Base-by-base conservation (phyloP, 805 yeast species). In the Candida ovalis region DNA sequence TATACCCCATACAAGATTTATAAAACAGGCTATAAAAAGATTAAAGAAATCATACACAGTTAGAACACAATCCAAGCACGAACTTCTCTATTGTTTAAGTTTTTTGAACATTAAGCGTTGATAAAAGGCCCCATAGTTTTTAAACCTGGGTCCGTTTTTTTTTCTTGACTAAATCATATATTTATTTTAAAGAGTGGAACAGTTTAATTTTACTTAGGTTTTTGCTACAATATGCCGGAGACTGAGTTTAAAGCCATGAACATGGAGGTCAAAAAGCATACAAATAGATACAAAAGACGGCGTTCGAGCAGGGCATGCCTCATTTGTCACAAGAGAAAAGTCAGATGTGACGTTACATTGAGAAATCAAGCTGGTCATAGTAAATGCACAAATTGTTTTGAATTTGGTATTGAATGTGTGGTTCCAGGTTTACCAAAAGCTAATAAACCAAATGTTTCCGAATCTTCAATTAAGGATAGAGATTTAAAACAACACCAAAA, bases 311-410 rank as follows among this genome's bases (percentile, higher is more conserved):
- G 85, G 43, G 88, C 88, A 6, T 84, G 90, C 59, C 79, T 76
- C 40, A 84, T 82, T 21, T 86, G 91, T 61, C 81, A 86, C 49
- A 73, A 81, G 3, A 70, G 91, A 38, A 85, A 85, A 56, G 91
- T 85, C 13, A 73, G 90, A 18, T 85, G 90, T 65, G 87, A 82
- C 57, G 42, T 25, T 12, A 3, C 32, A 5, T n/a, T 24, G 22
- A 39, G 32, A 18, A 24, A 2, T 10, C 27, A 24, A 8, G 8
- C 8, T 12, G 27, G 28, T 24, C 32, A 39, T 10, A n/a, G 8
- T 24, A 39, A 39, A 39, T 39, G 42, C 22, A 25, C 42, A 4
- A 39, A 25, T 18, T 39, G 42, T n/a, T 39, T 39, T 24, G 42
- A 37, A 21, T 37, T 37, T 37, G 40, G 40, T 4, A 37, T 17